phyloP scores from a whole-genome alignment of 176 grass and related monocot species.

The Poa annua region DNA sequence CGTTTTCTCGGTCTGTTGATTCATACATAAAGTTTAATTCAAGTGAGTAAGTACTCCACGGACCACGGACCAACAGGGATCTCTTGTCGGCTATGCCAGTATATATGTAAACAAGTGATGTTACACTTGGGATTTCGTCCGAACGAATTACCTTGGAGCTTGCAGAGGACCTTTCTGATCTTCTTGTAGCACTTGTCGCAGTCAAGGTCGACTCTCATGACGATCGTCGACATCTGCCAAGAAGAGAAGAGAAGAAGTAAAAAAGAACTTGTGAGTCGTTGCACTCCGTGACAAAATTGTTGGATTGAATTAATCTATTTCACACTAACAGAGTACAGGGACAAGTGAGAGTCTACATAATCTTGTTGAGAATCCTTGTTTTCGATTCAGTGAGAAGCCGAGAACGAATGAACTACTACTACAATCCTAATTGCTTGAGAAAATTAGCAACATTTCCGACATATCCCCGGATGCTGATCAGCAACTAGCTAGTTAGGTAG shows the following conservation, averaged over 20 bases:
- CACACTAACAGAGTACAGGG: background rate
- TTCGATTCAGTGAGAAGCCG: background rate
- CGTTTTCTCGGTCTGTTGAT: slow-evolving; percentile 52
- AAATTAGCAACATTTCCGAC: slow-evolving; percentile 3
- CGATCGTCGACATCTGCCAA: slow-evolving; percentile 61
- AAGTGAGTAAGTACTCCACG: background rate
- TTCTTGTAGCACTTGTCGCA: slow-evolving; percentile 79
- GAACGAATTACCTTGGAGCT: slow-evolving; percentile 64
- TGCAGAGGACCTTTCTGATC: slow-evolving; percentile 85
- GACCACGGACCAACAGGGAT: background rate
- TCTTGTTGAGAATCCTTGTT: background rate
- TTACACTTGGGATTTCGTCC: background rate
- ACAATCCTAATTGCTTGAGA: background rate
- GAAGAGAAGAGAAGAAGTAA: background rate
- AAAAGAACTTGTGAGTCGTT: background rate
- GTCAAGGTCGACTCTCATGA: slow-evolving; percentile 74
- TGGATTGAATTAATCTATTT: background rate
- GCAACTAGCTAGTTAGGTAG: slow-evolving; percentile 15
- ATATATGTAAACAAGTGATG: background rate
- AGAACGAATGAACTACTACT: background rate
- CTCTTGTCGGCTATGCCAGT: background rate
- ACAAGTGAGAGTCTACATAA: background rate
- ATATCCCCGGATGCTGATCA: background rate
- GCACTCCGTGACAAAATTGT: too few species aligned
- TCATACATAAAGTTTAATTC: background rate